A percentile compares a stretch with the other conserved stretches of the same genome.
phyloP scores from a whole-genome alignment of 2,329 filamentous ascomycete genomes.

The Leptodontidium sp. region DNA sequence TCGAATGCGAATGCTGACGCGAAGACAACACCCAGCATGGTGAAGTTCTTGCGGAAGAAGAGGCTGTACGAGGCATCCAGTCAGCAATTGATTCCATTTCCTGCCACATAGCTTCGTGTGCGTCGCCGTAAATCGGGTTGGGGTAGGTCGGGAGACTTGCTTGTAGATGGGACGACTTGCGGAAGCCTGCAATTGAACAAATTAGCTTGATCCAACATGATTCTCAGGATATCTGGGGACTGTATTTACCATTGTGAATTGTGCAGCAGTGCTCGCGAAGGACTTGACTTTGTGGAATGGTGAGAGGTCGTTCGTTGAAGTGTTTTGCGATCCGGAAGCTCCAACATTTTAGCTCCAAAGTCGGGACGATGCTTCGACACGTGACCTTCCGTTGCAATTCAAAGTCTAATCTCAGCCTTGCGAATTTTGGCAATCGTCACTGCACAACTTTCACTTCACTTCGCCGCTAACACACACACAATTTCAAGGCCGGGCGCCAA shows the following conservation, averaged over 20 bases:
- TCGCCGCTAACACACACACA: not conserved
- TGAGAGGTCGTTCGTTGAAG: conserved; percentile 34
- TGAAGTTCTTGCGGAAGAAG: conserved; percentile 85
- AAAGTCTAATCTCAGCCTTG: conserved; percentile 12
- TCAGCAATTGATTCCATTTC: conserved; percentile 31
- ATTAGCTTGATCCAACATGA: conserved; percentile 33
- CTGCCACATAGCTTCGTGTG: too few relatives aligned
- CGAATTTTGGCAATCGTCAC: conserved; percentile 15
- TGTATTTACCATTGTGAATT: conserved; percentile 45
- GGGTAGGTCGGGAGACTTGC: conserved; percentile 40
- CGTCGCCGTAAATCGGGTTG: conserved; percentile 15
- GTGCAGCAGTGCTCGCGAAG: conserved; percentile 27
- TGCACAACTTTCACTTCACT: not conserved
- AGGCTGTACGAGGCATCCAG: conserved; percentile 60
- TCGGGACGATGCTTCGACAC: not conserved
- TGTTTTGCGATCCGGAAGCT: conserved; percentile 35
- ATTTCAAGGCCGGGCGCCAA: conserved; percentile 23
- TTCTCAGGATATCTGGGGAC: not conserved
- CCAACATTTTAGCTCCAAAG: conserved; percentile 30
- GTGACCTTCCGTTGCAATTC: conserved; percentile 8
- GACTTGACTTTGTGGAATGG: conserved; percentile 25
- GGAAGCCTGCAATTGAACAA: conserved; percentile 43
- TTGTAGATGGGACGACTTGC: conserved; percentile 44
- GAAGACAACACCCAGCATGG: conserved; percentile 90
- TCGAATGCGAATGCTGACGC: conserved; percentile 88